Percentiles rank a stretch among this genome's conserved stretches.
These are phyloP conservation scores for Oxyria digyna DNA, from an alignment of 148 eudicot genomes.

Conservation along the genomic window DNA sequence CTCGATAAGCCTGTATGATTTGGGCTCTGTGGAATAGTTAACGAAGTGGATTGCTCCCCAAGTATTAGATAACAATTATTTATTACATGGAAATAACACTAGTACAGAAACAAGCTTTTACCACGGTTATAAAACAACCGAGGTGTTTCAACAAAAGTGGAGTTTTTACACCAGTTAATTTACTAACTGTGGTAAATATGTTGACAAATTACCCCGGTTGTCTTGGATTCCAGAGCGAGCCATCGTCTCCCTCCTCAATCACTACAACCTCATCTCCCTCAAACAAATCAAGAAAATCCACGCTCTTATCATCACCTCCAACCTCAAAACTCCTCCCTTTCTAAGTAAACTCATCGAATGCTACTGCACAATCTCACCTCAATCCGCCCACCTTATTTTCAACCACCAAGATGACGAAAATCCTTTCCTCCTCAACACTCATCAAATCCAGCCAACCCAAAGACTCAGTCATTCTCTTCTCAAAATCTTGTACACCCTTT, in stretches of 20 bases:
- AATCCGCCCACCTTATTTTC: conserved; percentile 25
- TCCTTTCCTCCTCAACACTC: conserved; percentile 31
- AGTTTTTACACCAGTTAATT: too few species aligned
- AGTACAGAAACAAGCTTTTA: too few species aligned
- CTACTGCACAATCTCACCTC: conserved; percentile 18
- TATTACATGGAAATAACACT: too few species aligned
- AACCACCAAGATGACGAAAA: conserved; percentile 12
- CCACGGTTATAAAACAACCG: too few species aligned
- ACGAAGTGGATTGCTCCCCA: too few species aligned
- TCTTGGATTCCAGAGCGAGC: neutral
- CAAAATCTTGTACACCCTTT: conserved; percentile 16
- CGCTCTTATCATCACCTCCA: conserved; percentile 29
- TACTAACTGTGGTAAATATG: too few species aligned
- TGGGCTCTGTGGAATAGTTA: too few species aligned
- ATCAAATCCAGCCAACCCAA: conserved; percentile 42
- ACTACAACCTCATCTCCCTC: conserved; percentile 11
- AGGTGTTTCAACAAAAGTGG: too few species aligned
- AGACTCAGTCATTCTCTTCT: conserved; percentile 29
- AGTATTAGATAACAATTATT: too few species aligned
- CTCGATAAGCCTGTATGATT: too few species aligned
- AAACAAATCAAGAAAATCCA: conserved; percentile 34
- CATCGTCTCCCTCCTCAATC: conserved; percentile 11
- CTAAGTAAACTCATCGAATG: conserved; percentile 28
- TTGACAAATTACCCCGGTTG: too few species aligned
- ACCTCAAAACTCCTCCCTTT: conserved; percentile 16